Evolutionary conservation across 192 early-diverging fungal genomes (phyloP), one percentile per base, ranked within the genome.

Genomic region (Cetraspora pellucida): DNA sequence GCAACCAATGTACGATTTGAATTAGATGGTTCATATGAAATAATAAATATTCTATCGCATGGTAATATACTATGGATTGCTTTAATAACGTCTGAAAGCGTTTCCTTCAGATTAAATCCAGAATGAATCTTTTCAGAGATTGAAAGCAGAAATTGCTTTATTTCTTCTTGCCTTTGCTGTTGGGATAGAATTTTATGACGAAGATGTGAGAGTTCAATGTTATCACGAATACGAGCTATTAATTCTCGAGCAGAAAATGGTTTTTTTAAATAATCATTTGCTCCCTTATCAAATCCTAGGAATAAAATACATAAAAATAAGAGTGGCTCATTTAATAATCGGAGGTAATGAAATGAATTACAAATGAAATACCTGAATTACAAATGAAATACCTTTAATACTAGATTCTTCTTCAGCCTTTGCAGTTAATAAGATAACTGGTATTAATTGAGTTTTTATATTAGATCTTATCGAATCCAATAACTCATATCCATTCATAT

Each of bases 231-330:
- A 31, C 88, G 83, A 9, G 87, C 84, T 7, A 89, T 74, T 10
- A 91, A 78, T 68, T 91, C 89, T 65, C 85, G 79, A 5, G 80
- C 77, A 13, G 76, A 78, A 50, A 87, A 86, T 1, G 85, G 83
- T 59, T 85, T 86, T 30, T 80, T 85, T 16, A 91, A 74, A 77
- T 86, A 89, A 43, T 91, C 89, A 75, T 89, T 87, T 0, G 89
- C 89, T 17, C 89, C 88, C 8, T 79, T 79, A 28, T 85, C 79
- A 28, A 91, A 49, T 0, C 87, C 73, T 74, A 28, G n/a, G 10
- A 68, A 68, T 14, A 55, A n/a, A n/a, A n/a, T n/a, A n/a, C n/a
- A n/a, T n/a, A n/a, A n/a, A n/a, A n/a, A n/a, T n/a, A n/a, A n/a
- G n/a, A n/a, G n/a, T n/a, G n/a, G n/a, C n/a, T n/a, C n/a, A n/a